Evolutionary conservation across 371 early-diverging fungal genomes (phyloP).

Genomic region (Mucor irregularis): DNA sequence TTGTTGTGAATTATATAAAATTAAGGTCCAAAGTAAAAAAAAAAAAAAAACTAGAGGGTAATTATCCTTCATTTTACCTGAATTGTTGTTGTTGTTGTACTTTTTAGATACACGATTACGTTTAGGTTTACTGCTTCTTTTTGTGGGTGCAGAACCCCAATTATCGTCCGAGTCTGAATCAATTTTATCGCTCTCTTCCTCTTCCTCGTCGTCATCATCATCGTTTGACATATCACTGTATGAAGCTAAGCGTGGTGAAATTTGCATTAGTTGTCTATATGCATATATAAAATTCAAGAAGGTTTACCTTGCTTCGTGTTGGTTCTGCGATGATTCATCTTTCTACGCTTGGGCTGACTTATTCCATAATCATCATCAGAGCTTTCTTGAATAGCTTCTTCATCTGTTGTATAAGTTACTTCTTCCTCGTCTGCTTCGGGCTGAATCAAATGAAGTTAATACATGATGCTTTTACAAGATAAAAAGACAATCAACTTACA

Average conservation of each 20-base stretch:
- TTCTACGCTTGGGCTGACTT: not conserved
- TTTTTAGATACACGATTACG: not conserved
- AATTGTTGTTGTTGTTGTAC: not conserved
- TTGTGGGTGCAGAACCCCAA: constrained; percentile 12
- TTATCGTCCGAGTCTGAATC: constrained; percentile 10
- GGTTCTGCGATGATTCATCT: not conserved
- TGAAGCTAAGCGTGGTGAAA: not conserved
- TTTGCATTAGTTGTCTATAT: no score
- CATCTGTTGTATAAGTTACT: constrained; percentile 22
- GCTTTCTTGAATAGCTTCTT: constrained; percentile 9
- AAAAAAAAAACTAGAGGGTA: no score
- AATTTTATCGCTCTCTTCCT: not conserved
- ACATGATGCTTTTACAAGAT: not conserved
- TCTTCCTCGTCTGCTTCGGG: constrained; percentile 18
- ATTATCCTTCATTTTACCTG: no score
- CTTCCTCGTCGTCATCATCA: not conserved
- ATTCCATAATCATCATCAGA: constrained; percentile 25
- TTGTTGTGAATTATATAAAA: not conserved
- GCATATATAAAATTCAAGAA: no score
- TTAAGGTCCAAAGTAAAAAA: no score
- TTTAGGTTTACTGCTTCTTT: constrained; percentile 4
- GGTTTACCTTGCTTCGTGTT: no score
- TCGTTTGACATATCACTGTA: not conserved
- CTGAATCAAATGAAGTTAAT: not conserved
- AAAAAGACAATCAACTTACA: constrained; percentile 6